Evolutionary conservation across 2,329 filamentous ascomycete genomes (phyloP).

Genomic region (Verticillium zaregamsianum): DNA sequence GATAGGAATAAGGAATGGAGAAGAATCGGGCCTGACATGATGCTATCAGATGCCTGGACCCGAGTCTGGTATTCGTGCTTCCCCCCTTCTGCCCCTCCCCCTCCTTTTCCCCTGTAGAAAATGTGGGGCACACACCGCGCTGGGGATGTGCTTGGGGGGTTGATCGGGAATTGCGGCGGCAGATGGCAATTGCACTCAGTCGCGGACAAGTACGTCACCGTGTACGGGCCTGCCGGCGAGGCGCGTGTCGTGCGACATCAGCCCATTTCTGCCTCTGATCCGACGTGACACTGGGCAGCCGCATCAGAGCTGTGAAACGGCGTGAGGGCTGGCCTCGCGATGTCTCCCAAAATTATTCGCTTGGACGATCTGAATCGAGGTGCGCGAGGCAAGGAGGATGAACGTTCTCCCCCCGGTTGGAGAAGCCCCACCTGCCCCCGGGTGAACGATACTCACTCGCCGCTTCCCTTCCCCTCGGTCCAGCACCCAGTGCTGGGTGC

Average conservation of each 20-base stretch:
- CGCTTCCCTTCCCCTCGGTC: neutral
- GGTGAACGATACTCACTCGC: no score
- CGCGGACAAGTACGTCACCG: neutral
- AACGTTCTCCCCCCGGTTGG: neutral
- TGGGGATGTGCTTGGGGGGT: neutral
- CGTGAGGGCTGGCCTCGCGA: neutral
- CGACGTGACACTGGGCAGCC: neutral
- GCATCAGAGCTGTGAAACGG: neutral
- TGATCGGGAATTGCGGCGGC: neutral
- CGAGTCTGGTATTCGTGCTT: neutral
- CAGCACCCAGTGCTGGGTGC: neutral
- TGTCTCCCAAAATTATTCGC: neutral
- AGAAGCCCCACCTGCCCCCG: neutral
- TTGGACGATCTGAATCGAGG: neutral
- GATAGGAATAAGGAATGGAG: neutral
- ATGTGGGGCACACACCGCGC: neutral
- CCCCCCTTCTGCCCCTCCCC: neutral
- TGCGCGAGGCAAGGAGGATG: neutral
- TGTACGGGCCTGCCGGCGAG: no score
- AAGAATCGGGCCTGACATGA: neutral
- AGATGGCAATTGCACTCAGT: neutral
- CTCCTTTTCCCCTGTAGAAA: neutral
- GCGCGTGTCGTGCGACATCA: neutral
- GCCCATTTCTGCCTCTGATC: neutral
- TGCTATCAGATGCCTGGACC: neutral